Conservation (phyloP, 2,329 filamentous ascomycete species). For the Cladosporium velox region DNA sequence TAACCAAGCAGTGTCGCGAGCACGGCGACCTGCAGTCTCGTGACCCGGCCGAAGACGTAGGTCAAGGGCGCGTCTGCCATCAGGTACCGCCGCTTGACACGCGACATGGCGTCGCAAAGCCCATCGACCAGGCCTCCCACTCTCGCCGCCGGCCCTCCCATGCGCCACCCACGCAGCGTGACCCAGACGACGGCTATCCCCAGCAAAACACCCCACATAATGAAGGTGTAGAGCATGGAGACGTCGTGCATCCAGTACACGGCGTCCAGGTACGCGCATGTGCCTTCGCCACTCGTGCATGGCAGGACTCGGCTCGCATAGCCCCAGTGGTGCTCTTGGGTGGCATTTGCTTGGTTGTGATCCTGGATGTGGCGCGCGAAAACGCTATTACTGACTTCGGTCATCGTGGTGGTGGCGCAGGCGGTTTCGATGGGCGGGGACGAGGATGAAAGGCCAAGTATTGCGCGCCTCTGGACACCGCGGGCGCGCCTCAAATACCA, state of each 20-base stretch:
- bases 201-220: conserved; percentile 58
- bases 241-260: conserved; percentile 58
- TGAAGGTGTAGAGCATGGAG: conserved; percentile 58
- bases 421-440: not conserved
- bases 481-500: not conserved
- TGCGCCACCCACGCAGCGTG: conserved; percentile 36
- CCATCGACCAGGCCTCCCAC: conserved; percentile 26
- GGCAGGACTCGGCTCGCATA: conserved; percentile 57
- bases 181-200: conserved; percentile 50
- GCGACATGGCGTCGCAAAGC: conserved; percentile 15
- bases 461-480: not conserved
- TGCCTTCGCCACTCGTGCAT: conserved; percentile 59
- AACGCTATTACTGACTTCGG: not conserved
- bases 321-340: conserved; percentile 52
- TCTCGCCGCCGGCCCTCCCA: conserved; percentile 24
- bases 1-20: conserved; percentile 62
- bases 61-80: conserved; percentile 60
- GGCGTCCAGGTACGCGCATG: conserved; percentile 59
- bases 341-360: conserved; percentile 33
- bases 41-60: conserved; percentile 66
- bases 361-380: conserved; percentile 34
- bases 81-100: conserved; percentile 52
- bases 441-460: not conserved
- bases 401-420: not conserved
- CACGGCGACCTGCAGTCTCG: conserved; percentile 66